Evolutionary conservation across 73 alveolate species (phyloP), one percentile per base, ranked within the genome.

Genomic region (Paramecium pentaurelia): DNA sequence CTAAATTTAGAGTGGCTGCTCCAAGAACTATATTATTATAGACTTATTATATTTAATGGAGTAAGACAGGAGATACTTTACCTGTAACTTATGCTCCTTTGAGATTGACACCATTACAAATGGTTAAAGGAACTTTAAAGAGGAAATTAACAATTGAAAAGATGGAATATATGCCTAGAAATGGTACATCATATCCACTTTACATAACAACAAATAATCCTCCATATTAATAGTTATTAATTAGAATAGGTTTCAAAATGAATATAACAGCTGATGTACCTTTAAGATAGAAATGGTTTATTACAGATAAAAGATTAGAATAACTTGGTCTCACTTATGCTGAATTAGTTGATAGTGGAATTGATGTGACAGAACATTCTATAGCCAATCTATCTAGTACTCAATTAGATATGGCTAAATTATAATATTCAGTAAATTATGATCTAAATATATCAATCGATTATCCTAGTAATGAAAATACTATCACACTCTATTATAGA

Each of bases 51-150:
- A 89, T 89, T 6, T 32, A 58, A 40, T 89, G 94, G 94, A 71
- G 92, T 71, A 89, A 89, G 34, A 89, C 94, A 16, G 94, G 94
- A 18, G 94, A 89, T 37, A 89, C 94, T 1, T 71, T 89, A 36
- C 94, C 94, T 18, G 92, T 60, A 4, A 89, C 94, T 28, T 89
- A 89, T 89, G 94, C 94, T 27, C 92, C 86, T 28, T 47, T 89
- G 42, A 71, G 92, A 60, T 71, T 77, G 32, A 89, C 94, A n/a
- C 34, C 58, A 25, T 40, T 89, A 10, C 22, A 89, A 25, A 89
- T 89, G 94, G 94, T 89, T 6, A 71, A 71, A 49, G 94, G 94
- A 5, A 70, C 94, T 3, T 2, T 89, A 14, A 70, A 60, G 34
- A 89, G 94, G 34, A 89, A 25, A 22, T 58, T 89, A 5, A 71